A percentile compares a stretch with the other conserved stretches of the same genome.
phyloP scores from a whole-genome alignment of 169 alveolate species.

The Plasmodium malariae region DNA sequence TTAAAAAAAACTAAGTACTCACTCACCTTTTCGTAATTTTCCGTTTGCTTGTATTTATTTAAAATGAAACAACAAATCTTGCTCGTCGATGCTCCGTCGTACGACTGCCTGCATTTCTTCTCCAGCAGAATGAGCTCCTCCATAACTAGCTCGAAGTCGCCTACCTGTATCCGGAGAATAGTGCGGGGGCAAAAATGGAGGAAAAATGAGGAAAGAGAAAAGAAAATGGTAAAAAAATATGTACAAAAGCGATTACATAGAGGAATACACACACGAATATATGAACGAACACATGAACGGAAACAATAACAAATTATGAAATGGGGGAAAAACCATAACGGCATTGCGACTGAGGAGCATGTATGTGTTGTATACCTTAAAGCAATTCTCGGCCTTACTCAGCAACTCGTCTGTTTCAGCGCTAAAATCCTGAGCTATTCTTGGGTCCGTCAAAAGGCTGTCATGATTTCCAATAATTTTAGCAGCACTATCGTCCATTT shows the following conservation, averaged over 20 bases:
- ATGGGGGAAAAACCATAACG: not conserved
- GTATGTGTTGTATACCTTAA: not conserved
- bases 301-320: too few species aligned
- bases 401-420: conserved; percentile 50
- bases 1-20: conserved; percentile 80
- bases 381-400: conserved; percentile 34
- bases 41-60: conserved; percentile 75
- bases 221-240: not conserved
- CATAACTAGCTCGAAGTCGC: conserved; percentile 28
- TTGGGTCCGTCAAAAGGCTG: conserved; percentile 62
- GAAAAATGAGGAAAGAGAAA: not conserved
- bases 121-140: conserved; percentile 65
- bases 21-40: conserved; percentile 77
- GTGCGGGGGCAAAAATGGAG: not conserved
- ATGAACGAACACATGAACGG: not conserved
- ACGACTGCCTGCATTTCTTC: conserved; percentile 82
- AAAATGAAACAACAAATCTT: conserved; percentile 79
- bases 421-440: conserved; percentile 65
- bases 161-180: not conserved
- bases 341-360: too few species aligned
- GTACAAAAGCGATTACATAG: not conserved
- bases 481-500: conserved; percentile 63
- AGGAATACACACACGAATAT: not conserved
- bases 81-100: conserved; percentile 84
- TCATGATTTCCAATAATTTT: conserved; percentile 59